Evolutionary conservation across 2,329 filamentous ascomycete genomes (phyloP).

Genomic region (Fusarium equiseti): DNA sequence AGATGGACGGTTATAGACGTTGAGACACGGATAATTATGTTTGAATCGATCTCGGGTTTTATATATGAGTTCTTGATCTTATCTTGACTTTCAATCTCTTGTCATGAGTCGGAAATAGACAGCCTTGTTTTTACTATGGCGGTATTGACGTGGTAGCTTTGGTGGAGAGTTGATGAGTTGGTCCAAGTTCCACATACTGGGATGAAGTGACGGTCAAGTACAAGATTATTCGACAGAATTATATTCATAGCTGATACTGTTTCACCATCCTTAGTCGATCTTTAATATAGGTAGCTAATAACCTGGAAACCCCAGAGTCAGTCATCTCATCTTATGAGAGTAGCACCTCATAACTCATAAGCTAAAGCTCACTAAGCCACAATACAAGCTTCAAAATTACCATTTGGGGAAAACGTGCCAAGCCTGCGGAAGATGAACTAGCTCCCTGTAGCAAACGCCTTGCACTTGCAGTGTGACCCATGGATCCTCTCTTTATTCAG

Average conservation of each 20-base stretch:
- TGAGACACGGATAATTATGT: constrained; percentile 16
- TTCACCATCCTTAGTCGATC: not conserved
- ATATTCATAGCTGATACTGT: not conserved
- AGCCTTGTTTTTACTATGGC: constrained; percentile 1
- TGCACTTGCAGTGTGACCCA: constrained; percentile 10
- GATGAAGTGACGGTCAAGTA: constrained; percentile 8
- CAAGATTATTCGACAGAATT: not conserved
- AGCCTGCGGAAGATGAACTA: constrained; percentile 26
- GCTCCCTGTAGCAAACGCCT: constrained; percentile 23
- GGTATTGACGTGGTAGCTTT: constrained; percentile 5
- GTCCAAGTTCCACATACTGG: constrained; percentile 24
- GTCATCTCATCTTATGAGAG: not conserved
- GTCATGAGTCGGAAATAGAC: not conserved
- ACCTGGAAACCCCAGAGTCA: not conserved
- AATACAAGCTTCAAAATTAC: constrained; percentile 17
- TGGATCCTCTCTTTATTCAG: constrained; percentile 33
- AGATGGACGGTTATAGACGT: not conserved
- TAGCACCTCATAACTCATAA: not conserved
- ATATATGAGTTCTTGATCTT: not conserved
- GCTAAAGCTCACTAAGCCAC: constrained; percentile 7
- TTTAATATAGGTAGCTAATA: not conserved
- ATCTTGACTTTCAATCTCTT: not conserved
- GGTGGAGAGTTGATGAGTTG: constrained; percentile 36
- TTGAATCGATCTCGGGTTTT: constrained; percentile 3
- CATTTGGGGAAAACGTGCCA: constrained; percentile 42